These are phyloP conservation scores for Cardiosporidium cionae DNA, from an alignment of 169 alveolate genomes.

Conservation along the genomic window DNA sequence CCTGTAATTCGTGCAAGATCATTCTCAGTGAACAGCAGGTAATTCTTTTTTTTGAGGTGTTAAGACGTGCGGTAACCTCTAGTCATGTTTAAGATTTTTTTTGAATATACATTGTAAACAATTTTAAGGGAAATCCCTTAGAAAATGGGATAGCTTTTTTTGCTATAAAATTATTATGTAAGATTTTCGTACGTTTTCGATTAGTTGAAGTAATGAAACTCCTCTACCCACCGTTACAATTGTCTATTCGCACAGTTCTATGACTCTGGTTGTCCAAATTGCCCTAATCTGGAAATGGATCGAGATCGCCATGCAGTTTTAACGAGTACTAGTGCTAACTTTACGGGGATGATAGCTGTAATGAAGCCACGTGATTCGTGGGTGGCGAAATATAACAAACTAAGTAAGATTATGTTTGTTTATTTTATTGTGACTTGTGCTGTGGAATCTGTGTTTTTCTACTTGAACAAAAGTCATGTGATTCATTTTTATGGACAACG, in stretches of 20 bases:
- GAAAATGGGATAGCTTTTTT: neutral
- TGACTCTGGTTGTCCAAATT: slow-evolving; percentile 77
- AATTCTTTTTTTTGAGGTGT: neutral
- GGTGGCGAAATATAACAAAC: slow-evolving; percentile 74
- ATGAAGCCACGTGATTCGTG: slow-evolving; percentile 72
- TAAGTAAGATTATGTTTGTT: slow-evolving; percentile 20
- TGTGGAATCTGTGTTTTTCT: neutral
- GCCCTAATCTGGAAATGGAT: slow-evolving; percentile 69
- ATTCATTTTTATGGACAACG: neutral
- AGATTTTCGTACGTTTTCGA: neutral
- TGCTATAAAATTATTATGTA: neutral
- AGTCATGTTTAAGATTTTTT: no score
- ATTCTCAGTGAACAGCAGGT: slow-evolving; percentile 68
- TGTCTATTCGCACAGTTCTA: slow-evolving; percentile 50
- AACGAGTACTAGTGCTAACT: slow-evolving; percentile 70
- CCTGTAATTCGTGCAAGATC: slow-evolving; percentile 69
- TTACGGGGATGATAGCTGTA: slow-evolving; percentile 65
- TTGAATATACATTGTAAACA: neutral
- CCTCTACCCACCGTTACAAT: neutral
- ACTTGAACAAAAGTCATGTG: slow-evolving; percentile 7
- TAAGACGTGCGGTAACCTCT: neutral
- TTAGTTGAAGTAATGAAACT: neutral
- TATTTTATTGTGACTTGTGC: neutral
- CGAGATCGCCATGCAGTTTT: slow-evolving; percentile 69
- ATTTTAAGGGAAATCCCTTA: neutral